Base-by-base conservation (phyloP, 495 filamentous ascomycete species). In the Oidiodendron maius region DNA sequence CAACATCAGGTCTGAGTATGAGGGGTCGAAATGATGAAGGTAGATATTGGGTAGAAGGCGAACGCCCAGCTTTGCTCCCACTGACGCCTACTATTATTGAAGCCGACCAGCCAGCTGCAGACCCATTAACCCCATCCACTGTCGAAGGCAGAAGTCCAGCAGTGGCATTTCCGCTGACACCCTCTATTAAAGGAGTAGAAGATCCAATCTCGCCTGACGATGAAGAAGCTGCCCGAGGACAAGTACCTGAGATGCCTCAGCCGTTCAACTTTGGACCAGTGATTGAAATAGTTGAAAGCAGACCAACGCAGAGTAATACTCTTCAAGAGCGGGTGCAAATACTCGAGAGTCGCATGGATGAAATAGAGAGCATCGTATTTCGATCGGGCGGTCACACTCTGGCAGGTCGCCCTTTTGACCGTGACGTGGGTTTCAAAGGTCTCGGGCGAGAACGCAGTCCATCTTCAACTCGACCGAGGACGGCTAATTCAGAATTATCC, bases 1-100 rank as follows among this genome's bases (percentile, higher is more conserved):
- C 56, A 2, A 57, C 53, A 5, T 26, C 28, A 3, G 61, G 55
- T 11, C 48, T 48, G 1, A 60, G 46, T 10, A 53, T 59, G 11
- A 68, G 76, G 28, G 67, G 75, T 32, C 66, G 75, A 13, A 78
- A 75, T 51, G 76, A 78, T 35, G 76, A 80, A 57, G 77, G 78
- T 20, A 72, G 73, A 17, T 77, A 73, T 51, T 78, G 75, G 75
- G 66, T 75, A 35, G 71, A 74, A 57, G 76, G 73, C 18, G 75
- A 72, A 50, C 67, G 70, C 24, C 64, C 64, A 8, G 64, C 63
- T 1, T 61, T 69, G 37, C 52, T 71, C 46, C 78, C 75, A 5
- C 68, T 72, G 12, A 53, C 75, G 40, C 69, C 71, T 21, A 75
- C 71, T 3, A 70, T 68, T 17, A 61, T 47, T 20, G 64, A 72